These are phyloP conservation scores for Curvularia lunata DNA, from an alignment of 2,329 filamentous ascomycete species.

Conservation along the genomic window DNA sequence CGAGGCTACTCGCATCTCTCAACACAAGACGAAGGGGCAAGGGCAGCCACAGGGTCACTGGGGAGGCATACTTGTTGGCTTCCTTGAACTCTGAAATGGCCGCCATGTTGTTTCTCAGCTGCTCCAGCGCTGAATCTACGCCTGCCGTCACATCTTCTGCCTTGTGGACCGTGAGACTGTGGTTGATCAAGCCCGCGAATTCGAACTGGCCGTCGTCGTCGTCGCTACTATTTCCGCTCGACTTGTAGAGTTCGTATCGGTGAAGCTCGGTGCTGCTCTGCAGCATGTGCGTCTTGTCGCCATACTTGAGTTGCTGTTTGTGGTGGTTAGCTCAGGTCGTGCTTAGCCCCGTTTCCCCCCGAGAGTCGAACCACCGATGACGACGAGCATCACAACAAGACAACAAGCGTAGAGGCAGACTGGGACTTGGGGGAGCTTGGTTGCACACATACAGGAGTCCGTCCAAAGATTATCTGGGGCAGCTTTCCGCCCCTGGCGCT, in stretches of 20 bases:
- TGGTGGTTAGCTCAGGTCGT: conserved; percentile 39
- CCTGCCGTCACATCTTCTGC: conserved; percentile 61
- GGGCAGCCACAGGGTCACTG: conserved; percentile 35
- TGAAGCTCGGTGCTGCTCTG: conserved; percentile 60
- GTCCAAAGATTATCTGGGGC: conserved; percentile 49
- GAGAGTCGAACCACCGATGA: conserved; percentile 15
- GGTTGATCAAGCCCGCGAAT: conserved; percentile 64
- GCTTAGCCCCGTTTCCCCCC: conserved; percentile 20
- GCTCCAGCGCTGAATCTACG: conserved; percentile 65
- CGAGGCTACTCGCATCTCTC: conserved; percentile 21
- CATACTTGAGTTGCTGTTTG: conserved; percentile 61
- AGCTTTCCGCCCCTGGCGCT: conserved; percentile 45
- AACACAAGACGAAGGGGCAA: conserved; percentile 25
- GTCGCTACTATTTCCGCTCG: conserved; percentile 44
- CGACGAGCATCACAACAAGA: conserved; percentile 17
- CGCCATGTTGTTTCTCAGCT: conserved; percentile 65
- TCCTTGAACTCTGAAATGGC: conserved; percentile 66
- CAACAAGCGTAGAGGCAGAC: conserved; percentile 3
- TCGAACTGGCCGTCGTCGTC: conserved; percentile 49
- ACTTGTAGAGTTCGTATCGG: conserved; percentile 64
- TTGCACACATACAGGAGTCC: conserved; percentile 48
- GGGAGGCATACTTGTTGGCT: conserved; percentile 60
- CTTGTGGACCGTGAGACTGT: conserved; percentile 62
- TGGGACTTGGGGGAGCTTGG: conserved; percentile 3
- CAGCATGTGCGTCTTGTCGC: conserved; percentile 62